Base-by-base conservation (phyloP, 192 early-diverging fungal genomes). In the Linnemannia elongata region DNA sequence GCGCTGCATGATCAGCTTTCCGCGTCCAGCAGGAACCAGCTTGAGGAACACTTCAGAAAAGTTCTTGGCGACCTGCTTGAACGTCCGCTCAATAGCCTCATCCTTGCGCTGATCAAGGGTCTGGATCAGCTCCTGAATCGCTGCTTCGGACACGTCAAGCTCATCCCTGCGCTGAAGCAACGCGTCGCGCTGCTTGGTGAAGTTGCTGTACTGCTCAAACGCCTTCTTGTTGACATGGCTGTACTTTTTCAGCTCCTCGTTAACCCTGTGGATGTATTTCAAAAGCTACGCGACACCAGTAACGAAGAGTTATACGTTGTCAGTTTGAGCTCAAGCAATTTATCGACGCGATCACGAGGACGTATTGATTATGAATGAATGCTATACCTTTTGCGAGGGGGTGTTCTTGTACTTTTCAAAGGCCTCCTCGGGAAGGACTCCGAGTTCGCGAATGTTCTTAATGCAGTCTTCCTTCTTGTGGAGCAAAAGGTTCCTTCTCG, bases 201-300 rank as follows among this genome's bases (percentile, higher is more conserved):
- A 99, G 81, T 96, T 97, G 81, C 89, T 93, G 82, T 96, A 99
- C 90, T 99, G 98, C 91, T 99, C 98, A 89, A 97, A 97, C 1
- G 98, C 98, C 89, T 98, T 98, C 85, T 98, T 99, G 92, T 99
- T 99, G 77, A 99, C 97, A 79, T 98, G 98, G 22, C 93, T 93
- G 82, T 95, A 99, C 89, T 95, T 94, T 75, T 97, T 96, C 39
- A 99, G 90, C 41, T 89, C 91, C 79, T 98, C 97, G 87, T 97
- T 97, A 35, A 94, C 92, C 74, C 91, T 92, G 83, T 98, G 94
- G 72, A 96, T 90, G 75, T 91, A 89, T 80, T 91, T 94, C 55
- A 94, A 82, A 73, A 95, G 69, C 91, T 91, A 81, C 20, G 52
- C 18, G 49, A 22, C 49, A 52, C 17, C 24, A 57, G 22, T 1